Percentiles rank a stretch among this genome's conserved stretches.
Evolutionary conservation across 1,139 yeast species (phyloP).

Genomic region (Pichiaceae sp.): DNA sequence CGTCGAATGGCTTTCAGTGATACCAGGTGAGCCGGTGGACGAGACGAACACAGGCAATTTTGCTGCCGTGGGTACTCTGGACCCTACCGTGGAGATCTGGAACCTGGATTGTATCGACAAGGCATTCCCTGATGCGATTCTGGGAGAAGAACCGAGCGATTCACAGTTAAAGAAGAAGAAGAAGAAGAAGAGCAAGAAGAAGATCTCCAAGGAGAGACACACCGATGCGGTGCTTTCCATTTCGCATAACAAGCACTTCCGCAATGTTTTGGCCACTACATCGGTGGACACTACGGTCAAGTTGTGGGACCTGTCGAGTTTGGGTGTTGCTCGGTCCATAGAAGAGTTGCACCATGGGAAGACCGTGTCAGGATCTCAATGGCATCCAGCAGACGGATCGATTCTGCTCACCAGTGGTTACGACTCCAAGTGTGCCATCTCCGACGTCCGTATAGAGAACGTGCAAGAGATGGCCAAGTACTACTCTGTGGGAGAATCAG

Average conservation of each 20-base stretch:
- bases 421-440: slow-evolving; percentile 68
- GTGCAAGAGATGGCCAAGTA: slow-evolving; percentile 49
- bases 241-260: slow-evolving; percentile 71
- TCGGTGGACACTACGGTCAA: slow-evolving; percentile 94
- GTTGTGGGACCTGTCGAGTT: slow-evolving; percentile 83
- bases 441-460: slow-evolving; percentile 80
- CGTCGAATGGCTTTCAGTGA: slow-evolving; percentile 88
- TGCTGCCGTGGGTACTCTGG: slow-evolving; percentile 96
- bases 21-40: slow-evolving; percentile 39
- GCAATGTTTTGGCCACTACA: slow-evolving; percentile 85
- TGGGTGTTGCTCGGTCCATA: slow-evolving; percentile 67
- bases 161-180: slow-evolving; percentile 28
- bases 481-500: slow-evolving; percentile 50
- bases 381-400: slow-evolving; percentile 64
- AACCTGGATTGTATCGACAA: slow-evolving; percentile 86
- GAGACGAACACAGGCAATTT: slow-evolving; percentile 65
- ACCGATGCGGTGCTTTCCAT: slow-evolving; percentile 90
- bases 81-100: slow-evolving; percentile 97
- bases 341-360: slow-evolving; percentile 51
- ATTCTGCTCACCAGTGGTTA: slow-evolving; percentile 88
- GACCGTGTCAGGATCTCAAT: slow-evolving; percentile 79
- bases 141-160: slow-evolving; percentile 42
- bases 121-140: slow-evolving; percentile 87
- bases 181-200: slow-evolving; percentile 40
- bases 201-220: slow-evolving; percentile 65